Evolutionary conservation across 2,329 filamentous ascomycete species (phyloP).

Genomic region (Nectriaceae sp.): DNA sequence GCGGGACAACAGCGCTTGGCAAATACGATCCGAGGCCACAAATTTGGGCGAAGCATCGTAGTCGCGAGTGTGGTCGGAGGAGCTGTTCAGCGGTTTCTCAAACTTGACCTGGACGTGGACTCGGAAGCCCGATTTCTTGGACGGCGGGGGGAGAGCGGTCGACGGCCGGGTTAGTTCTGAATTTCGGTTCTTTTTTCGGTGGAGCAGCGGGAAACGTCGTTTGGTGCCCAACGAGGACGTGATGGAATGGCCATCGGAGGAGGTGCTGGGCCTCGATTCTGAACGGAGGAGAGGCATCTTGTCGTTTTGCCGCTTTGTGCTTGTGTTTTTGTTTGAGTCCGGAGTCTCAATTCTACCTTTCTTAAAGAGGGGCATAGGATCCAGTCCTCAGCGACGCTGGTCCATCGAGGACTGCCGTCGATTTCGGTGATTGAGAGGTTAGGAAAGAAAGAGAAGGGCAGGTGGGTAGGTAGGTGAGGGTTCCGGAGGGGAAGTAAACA

Average conservation of each 20-base stretch:
- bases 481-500: conserved; percentile 6
- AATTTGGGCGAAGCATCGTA: conserved; percentile 50
- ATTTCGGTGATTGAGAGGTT: background rate
- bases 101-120: conserved; percentile 50
- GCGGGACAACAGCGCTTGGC: conserved; percentile 50
- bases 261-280: conserved; percentile 4
- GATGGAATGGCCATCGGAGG: conserved; percentile 24
- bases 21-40: conserved; percentile 47
- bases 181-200: conserved; percentile 27
- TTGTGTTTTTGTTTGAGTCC: too few species aligned
- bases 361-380: conserved; percentile 3
- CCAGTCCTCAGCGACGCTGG: conserved; percentile 18
- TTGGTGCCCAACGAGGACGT: conserved; percentile 29
- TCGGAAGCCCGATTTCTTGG: conserved; percentile 32
- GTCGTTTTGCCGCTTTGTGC: too few species aligned
- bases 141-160: conserved; percentile 15
- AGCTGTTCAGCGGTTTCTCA: conserved; percentile 39
- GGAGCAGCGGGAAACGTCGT: conserved; percentile 34
- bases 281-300: too few species aligned
- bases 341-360: too few species aligned
- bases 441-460: conserved; percentile 3
- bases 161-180: conserved; percentile 23
- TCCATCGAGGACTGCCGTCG: conserved; percentile 16
- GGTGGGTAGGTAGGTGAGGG: conserved; percentile 1
- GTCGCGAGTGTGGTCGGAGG: conserved; percentile 45